A percentile compares a stretch with the other conserved stretches of the same genome.
Evolutionary conservation across 208 protist genomes (phyloP).

Genomic region (Wallacemonas sp.): DNA sequence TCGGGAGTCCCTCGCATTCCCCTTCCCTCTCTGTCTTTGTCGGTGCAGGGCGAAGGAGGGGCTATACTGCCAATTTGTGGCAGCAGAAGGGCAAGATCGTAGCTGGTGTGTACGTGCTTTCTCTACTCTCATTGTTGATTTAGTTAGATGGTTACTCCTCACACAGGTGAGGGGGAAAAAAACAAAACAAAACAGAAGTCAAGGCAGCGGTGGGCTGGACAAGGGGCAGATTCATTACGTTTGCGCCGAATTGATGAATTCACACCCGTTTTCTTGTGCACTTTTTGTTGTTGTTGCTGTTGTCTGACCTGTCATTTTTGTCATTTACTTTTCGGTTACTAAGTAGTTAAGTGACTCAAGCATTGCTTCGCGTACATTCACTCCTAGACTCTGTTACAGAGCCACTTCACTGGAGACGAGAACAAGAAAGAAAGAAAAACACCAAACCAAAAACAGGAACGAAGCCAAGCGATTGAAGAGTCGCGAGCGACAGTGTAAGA

Average conservation of each 20-base stretch:
- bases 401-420: background rate
- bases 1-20: too few relatives aligned
- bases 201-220: background rate
- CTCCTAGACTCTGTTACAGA: background rate
- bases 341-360: slow-evolving; percentile 19
- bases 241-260: too few relatives aligned
- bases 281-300: slow-evolving; percentile 11
- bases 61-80: too few relatives aligned
- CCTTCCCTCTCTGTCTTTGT: too few relatives aligned
- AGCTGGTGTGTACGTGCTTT: background rate
- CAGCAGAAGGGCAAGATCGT: too few relatives aligned
- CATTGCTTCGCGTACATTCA: slow-evolving; percentile 6
- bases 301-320: too few relatives aligned
- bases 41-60: too few relatives aligned
- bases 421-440: slow-evolving; percentile 15
- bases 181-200: background rate
- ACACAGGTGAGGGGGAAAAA: slow-evolving; percentile 7
- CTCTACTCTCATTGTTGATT: too few relatives aligned
- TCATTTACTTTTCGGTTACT: slow-evolving; percentile 14
- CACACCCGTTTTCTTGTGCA: background rate
- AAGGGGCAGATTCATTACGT: background rate
- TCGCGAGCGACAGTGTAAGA: background rate
- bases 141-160: background rate
- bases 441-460: too few relatives aligned
- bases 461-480: too few relatives aligned